phyloP scores from a whole-genome alignment of 2,329 filamentous ascomycete genomes.

The Aspergillus puulaauensis region DNA sequence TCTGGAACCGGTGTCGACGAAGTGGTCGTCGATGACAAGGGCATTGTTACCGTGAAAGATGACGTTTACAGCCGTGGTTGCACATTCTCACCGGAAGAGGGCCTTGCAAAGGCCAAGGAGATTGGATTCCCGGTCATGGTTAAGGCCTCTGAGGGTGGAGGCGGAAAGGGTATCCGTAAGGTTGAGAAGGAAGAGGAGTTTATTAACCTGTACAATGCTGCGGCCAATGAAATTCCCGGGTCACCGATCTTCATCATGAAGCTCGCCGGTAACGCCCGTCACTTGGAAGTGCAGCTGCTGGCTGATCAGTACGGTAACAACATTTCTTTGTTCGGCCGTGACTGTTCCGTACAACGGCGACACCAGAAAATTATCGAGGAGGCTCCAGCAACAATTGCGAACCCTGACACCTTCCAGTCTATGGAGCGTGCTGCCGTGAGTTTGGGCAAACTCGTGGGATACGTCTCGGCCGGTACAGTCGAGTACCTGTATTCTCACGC shows the following conservation, averaged over 20 bases:
- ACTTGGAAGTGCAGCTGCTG: constrained; percentile 94
- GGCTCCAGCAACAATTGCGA: constrained; percentile 94
- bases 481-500: constrained; percentile 98
- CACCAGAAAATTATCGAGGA: constrained; percentile 99
- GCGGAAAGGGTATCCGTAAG: constrained; percentile 98
- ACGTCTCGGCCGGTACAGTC: constrained; percentile 97
- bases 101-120: constrained; percentile 77
- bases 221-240: constrained; percentile 94
- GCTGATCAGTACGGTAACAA: constrained; percentile 99
- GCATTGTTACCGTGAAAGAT: constrained; percentile 89
- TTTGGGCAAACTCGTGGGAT: constrained; percentile 89
- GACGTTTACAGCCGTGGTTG: constrained; percentile 87
- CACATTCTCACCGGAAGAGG: constrained; percentile 85
- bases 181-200: constrained; percentile 84
- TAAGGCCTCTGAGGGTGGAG: constrained; percentile 99
- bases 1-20: constrained; percentile 87
- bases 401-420: constrained; percentile 80
- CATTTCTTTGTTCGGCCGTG: constrained; percentile 96
- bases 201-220: constrained; percentile 84
- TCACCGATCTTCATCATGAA: constrained; percentile 99
- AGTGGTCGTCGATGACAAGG: constrained; percentile 74
- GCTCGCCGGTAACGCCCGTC: constrained; percentile 90
- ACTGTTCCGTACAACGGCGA: constrained; percentile 96
- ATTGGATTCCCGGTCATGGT: constrained; percentile 99
- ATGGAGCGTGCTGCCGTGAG: constrained; percentile 98